These are phyloP conservation scores for Eleusine coracana DNA, from an alignment of 176 grass and related monocot species.

Conservation along the genomic window DNA sequence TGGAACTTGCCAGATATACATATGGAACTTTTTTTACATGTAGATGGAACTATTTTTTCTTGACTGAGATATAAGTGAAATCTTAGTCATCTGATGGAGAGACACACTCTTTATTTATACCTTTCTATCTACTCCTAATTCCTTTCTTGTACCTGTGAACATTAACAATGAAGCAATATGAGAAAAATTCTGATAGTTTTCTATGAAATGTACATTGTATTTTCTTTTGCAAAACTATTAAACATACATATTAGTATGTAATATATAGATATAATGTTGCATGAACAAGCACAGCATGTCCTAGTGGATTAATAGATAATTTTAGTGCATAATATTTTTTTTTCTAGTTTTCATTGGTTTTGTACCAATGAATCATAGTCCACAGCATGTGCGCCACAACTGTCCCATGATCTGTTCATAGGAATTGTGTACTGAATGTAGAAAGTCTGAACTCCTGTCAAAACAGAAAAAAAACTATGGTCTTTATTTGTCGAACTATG, in stretches of 20 bases:
- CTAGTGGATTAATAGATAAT: background rate
- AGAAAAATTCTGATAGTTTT: background rate
- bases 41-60: too few relatives aligned
- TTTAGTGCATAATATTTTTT: background rate
- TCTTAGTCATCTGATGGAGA: too few relatives aligned
- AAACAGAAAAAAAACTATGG: background rate
- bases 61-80: too few relatives aligned
- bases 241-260: background rate
- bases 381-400: background rate
- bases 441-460: background rate
- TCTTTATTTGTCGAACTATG: background rate
- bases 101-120: background rate
- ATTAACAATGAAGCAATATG: background rate
- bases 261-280: background rate
- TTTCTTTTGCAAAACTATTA: too few relatives aligned
- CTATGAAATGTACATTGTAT: background rate
- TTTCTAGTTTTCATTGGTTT: background rate
- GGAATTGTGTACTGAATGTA: background rate
- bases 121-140: slow-evolving; percentile 6
- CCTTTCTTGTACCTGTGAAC: background rate
- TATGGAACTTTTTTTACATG: too few relatives aligned
- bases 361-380: background rate
- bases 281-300: background rate
- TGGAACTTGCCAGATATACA: too few relatives aligned
- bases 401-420: background rate